Evolutionary conservation across 805 yeast genomes (phyloP), one percentile per base, ranked within the genome.

Genomic region (Yarrowia porcina): DNA sequence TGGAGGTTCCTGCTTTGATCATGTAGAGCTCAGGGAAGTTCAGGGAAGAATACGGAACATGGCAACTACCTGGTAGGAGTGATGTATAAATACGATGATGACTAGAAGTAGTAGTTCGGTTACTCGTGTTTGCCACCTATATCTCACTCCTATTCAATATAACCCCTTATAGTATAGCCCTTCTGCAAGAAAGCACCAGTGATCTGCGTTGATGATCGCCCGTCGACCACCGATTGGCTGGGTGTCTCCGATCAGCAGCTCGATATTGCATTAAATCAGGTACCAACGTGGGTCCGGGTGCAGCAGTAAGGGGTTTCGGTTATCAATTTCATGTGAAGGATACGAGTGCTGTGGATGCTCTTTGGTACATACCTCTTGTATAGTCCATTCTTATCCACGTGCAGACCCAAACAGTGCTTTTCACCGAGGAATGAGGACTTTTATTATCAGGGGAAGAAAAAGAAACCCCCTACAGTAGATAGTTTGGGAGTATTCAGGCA

Each of bases 211-310:
- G 56, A 20, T 45, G 52, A 45, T 45, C 52, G 52, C 36, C 52
- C 52, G 52, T 45, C 20, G 30, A 6, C 56, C 39, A 32, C 56
- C 56, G 56, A 49, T 49, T 49, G 56, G 56, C 56, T 30, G 30
- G 39, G 15, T 11, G 18, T 4, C 21, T 12, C 13, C 30, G 56
- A 20, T 32, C 20, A n/a, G 56, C 56, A n/a, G 12, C 38, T 28
- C 17, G 50, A 30, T 45, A 45, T 45, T 49, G 56, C 56, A 49
- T 49, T 17, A 33, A 49, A 49, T 49, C 56, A 49, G 56, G 56
- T 49, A 49, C 56, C 38, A 21, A 20, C 39, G 54, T 49, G 56
- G 30, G 56, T 32, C 30, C 21, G 38, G 13, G 11, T 17, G 36
- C 52, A 45, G 30, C 28, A 45, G 36, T 30, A 28, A 45, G 52